Base-by-base conservation (phyloP, 139 green algal genomes). In the Trebouxia sp. region DNA sequence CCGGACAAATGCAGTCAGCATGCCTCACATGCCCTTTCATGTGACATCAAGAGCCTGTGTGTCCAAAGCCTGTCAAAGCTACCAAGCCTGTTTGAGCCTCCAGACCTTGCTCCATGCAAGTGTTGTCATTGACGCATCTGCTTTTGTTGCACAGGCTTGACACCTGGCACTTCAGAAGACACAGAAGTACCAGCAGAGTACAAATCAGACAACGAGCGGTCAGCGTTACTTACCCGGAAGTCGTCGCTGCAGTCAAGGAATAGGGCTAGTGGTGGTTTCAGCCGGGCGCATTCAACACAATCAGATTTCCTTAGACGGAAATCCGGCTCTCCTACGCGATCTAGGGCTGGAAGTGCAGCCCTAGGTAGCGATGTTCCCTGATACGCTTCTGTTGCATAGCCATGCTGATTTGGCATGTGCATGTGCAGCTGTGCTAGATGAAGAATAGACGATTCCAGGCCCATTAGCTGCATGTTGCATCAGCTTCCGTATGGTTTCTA, bases 151-250 rank as follows among this genome's bases (percentile, higher is more conserved):
- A 26, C 24, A 56, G 70, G 70, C 9, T 17, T 62, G 28, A 78
- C 43, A 5, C 70, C 43, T 20, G n/a, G 32, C 3, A 37, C 32
- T n/a, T 72, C 62, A 28, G 62, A 72, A 26, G 62, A 72, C 62
- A 43, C 37, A 45, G 62, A 72, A 37, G 62, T 72, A 1, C 14
- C 58, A 41, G n/a, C 28, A 72, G 3, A 8, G 12, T 24, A 35
- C 55, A 30, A 37, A 72, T 45, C n/a, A n/a, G n/a, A n/a, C n/a
- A n/a, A n/a, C n/a, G 62, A 72, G 35, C 62, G 32, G 20, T 72
- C 62, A 30, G 12, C 11, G 11, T 8, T 72, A 35, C 32, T 72
- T 14, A 10, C 62, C n/a, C 62, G 62, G 14, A 72, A 72, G 28
- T 5, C n/a, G 8, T 72, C 62, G 1, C n/a, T 72, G 5, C 62